Conservation (phyloP, 345 rosid genomes). For the Linum tenue region DNA sequence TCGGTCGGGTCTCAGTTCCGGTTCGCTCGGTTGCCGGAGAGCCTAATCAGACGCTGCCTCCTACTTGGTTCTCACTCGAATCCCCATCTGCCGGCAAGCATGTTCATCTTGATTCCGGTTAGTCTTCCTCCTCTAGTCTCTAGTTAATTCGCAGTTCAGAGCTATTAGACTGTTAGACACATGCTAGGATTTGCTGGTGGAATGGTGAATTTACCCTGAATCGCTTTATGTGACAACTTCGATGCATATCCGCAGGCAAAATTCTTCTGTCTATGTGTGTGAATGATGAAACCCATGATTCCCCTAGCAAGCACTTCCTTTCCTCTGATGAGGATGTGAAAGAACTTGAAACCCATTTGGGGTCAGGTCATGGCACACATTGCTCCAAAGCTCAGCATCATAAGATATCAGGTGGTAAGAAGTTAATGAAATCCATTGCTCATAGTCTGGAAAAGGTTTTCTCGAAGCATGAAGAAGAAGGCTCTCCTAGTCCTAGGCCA, state of each 20-base stretch:
- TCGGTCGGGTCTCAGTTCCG: slow-evolving; percentile 55
- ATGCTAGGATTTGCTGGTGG: not conserved
- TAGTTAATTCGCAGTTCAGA: not conserved
- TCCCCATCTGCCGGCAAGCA: slow-evolving; percentile 37
- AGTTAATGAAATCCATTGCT: slow-evolving; percentile 42
- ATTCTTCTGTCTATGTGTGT: slow-evolving; percentile 56
- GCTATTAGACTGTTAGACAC: too few relatives aligned
- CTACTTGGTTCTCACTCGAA: slow-evolving; percentile 66
- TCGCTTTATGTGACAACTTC: not conserved
- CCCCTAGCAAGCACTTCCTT: slow-evolving; percentile 18
- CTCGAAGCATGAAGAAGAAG: slow-evolving; percentile 40
- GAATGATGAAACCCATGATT: slow-evolving; percentile 33
- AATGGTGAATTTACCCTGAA: not conserved
- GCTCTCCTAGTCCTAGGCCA: slow-evolving; percentile 6
- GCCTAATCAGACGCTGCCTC: slow-evolving; percentile 53
- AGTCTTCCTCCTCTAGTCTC: slow-evolving; percentile 15
- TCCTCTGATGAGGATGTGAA: slow-evolving; percentile 21
- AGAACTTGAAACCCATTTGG: slow-evolving; percentile 25
- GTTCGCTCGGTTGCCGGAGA: slow-evolving; percentile 35
- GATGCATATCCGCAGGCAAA: slow-evolving; percentile 46
- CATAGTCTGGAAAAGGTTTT: slow-evolving; percentile 50
- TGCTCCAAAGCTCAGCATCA: slow-evolving; percentile 30
- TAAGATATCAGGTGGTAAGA: slow-evolving; percentile 52
- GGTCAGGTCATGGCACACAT: slow-evolving; percentile 21
- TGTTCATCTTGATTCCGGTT: slow-evolving; percentile 46